A percentile compares a stretch with the other conserved stretches of the same genome.
These are phyloP conservation scores for Prunus kanzakura DNA, from an alignment of 306 rosid genomes.

Conservation along the genomic window DNA sequence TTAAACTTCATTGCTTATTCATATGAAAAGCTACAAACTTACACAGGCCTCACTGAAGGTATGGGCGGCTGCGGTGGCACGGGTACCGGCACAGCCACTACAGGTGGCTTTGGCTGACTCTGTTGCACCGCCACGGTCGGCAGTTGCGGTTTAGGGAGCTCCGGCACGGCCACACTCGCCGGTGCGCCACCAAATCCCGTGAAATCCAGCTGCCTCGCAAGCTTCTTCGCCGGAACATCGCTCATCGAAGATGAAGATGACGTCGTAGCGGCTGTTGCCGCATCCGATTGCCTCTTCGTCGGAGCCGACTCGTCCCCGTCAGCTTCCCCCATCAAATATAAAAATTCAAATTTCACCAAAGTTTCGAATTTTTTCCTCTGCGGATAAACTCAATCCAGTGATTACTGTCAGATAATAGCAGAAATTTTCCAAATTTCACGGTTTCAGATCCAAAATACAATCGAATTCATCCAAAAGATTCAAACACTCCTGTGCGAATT, in stretches of 20 bases:
- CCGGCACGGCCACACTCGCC: slow-evolving; percentile 33
- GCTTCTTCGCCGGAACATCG: slow-evolving; percentile 81
- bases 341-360: slow-evolving; percentile 28
- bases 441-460: slow-evolving; percentile 6
- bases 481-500: slow-evolving; percentile 1
- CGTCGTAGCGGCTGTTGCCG: slow-evolving; percentile 22
- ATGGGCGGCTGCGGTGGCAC: slow-evolving; percentile 45
- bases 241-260: slow-evolving; percentile 19
- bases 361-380: slow-evolving; percentile 4
- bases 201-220: slow-evolving; percentile 95
- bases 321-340: slow-evolving; percentile 74
- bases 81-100: slow-evolving; percentile 29
- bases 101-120: slow-evolving; percentile 14
- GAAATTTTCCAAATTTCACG: not conserved
- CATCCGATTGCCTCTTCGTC: slow-evolving; percentile 51
- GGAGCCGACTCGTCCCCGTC: slow-evolving; percentile 57
- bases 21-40: slow-evolving; percentile 34
- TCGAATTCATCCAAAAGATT: not conserved
- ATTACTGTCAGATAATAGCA: slow-evolving; percentile 37
- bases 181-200: slow-evolving; percentile 53
- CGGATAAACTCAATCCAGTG: slow-evolving; percentile 34
- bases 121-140: slow-evolving; percentile 3
- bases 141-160: slow-evolving; percentile 37
- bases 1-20: not conserved
- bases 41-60: slow-evolving; percentile 62